A percentile compares a stretch with the other conserved stretches of the same genome.
phyloP scores from a whole-genome alignment of 148 eudicot species.

The Camellia sinensis region DNA sequence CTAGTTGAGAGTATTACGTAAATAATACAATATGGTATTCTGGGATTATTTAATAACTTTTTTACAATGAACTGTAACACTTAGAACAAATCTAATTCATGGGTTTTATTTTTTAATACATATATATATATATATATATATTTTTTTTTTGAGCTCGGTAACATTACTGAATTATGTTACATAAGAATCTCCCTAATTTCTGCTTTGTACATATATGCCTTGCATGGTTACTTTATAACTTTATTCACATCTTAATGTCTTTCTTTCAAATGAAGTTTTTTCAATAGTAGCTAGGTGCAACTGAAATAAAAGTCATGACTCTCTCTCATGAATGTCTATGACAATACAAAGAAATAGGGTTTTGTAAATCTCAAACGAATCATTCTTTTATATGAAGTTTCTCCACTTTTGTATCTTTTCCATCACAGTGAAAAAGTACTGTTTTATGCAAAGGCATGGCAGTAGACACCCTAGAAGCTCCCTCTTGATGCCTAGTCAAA shows the following conservation, averaged over 20 bases:
- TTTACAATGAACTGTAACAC: no score
- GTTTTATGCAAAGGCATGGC: neutral
- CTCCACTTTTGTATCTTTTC: neutral
- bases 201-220: neutral
- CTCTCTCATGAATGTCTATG: neutral
- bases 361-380: conserved; percentile 2
- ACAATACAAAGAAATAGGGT: neutral
- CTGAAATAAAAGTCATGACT: neutral
- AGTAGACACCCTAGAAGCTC: neutral
- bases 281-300: neutral
- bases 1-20: no score
- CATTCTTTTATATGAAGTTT: conserved; percentile 9
- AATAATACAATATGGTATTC: no score
- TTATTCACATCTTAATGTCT: neutral
- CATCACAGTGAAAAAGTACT: neutral
- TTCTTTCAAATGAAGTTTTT: neutral
- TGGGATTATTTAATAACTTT: no score
- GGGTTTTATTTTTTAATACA: no score
- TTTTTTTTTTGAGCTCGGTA: no score
- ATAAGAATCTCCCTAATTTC: no score
- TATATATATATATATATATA: no score
- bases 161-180: no score
- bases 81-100: no score
- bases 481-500: neutral
- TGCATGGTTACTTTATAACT: neutral